Percentiles rank a stretch among this genome's conserved stretches.
phyloP scores from a whole-genome alignment of 768 basidiomycete genomes.

The Podaxis sp. region DNA sequence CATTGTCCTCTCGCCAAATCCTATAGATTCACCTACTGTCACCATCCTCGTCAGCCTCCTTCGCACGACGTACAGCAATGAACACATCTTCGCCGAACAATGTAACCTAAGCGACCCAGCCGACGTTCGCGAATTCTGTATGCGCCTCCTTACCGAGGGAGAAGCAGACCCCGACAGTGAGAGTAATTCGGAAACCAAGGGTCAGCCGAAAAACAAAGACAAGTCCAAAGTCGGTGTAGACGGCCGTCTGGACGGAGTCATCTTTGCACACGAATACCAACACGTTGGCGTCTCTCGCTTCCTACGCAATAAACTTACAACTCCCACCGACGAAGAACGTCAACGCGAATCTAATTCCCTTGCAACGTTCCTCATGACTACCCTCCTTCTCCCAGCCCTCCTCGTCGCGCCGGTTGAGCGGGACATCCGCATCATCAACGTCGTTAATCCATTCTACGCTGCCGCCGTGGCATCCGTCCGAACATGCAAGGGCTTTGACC shows the following conservation, averaged over 20 bases:
- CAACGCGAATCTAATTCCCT: slow-evolving; percentile 38
- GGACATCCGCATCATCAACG: slow-evolving; percentile 83
- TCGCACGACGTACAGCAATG: slow-evolving; percentile 66
- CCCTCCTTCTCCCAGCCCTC: slow-evolving; percentile 73
- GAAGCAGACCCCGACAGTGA: not conserved
- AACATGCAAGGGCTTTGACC: not conserved
- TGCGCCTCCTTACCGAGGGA: slow-evolving; percentile 49
- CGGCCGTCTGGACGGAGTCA: slow-evolving; percentile 69
- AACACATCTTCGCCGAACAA: slow-evolving; percentile 74
- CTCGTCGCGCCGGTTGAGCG: slow-evolving; percentile 84
- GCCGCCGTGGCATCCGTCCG: slow-evolving; percentile 52
- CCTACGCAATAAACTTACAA: slow-evolving; percentile 12
- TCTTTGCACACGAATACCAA: slow-evolving; percentile 78
- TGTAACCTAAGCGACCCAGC: slow-evolving; percentile 66
- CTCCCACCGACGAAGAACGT: slow-evolving; percentile 23
- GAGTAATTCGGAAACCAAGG: not conserved
- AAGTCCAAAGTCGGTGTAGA: slow-evolving; percentile 23
- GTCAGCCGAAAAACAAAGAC: not conserved
- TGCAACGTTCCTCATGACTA: slow-evolving; percentile 75
- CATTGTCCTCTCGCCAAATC: slow-evolving; percentile 64
- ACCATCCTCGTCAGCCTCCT: slow-evolving; percentile 63
- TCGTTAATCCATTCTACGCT: slow-evolving; percentile 53
- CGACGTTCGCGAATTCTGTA: slow-evolving; percentile 62
- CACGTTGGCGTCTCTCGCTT: slow-evolving; percentile 46
- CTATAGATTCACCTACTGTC: slow-evolving; percentile 49